phyloP scores from a whole-genome alignment of 371 early-diverging fungal species.

The Circinella umbellata region DNA sequence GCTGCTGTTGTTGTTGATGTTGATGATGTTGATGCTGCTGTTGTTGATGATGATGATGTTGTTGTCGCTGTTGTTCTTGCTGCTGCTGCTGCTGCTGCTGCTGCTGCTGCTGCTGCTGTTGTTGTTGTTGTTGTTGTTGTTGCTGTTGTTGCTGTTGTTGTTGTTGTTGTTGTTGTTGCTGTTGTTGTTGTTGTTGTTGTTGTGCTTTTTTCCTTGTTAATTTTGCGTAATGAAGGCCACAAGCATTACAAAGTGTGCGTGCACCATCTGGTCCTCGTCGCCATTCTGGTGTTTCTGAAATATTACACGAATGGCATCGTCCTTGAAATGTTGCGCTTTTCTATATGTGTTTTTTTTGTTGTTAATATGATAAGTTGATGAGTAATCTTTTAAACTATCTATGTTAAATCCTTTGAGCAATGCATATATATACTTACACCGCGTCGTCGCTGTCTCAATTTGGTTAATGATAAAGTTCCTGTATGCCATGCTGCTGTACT shows the following conservation, averaged over 20 bases:
- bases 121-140: background rate
- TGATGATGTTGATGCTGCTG: constrained; percentile 6
- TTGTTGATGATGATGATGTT: too few relatives aligned
- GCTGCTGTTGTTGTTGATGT: too few relatives aligned
- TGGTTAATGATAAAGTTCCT: constrained; percentile 13
- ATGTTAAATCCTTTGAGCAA: background rate
- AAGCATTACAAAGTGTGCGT: constrained; percentile 71
- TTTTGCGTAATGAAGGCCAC: constrained; percentile 57
- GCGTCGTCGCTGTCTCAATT: constrained; percentile 29
- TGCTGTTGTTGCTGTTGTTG: constrained; percentile 11
- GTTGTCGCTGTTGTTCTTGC: too few relatives aligned
- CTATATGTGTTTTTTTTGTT: constrained; percentile 7
- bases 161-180: constrained; percentile 12
- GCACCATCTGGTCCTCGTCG: constrained; percentile 75
- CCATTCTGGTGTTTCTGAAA: constrained; percentile 75
- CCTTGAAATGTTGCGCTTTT: constrained; percentile 53
- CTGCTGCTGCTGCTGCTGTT: background rate
- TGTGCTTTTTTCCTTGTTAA: constrained; percentile 28
- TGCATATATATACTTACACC: constrained; percentile 23
- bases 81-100: background rate
- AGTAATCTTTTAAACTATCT: too few relatives aligned
- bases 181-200: constrained; percentile 10
- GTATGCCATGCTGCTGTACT: constrained; percentile 20
- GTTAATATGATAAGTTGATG: background rate
- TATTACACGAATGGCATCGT: constrained; percentile 64